phyloP scores from a whole-genome alignment of 805 yeast genomes.

The Candida glaebosa region DNA sequence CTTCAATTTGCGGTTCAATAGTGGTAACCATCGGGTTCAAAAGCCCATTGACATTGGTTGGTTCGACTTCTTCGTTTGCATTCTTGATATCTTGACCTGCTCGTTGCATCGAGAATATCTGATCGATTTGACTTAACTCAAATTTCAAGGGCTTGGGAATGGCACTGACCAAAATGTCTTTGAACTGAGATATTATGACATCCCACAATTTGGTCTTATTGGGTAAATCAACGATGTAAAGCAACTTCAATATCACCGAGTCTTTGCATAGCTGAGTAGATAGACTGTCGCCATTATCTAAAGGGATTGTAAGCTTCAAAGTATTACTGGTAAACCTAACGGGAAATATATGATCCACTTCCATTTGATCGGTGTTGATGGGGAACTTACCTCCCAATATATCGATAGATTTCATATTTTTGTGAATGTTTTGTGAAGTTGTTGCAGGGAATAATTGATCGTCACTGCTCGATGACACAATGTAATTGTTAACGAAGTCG shows the following conservation, averaged over 20 bases:
- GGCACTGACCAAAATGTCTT: slow-evolving; percentile 15
- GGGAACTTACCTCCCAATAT: slow-evolving; percentile 10
- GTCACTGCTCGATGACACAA: slow-evolving; percentile 11
- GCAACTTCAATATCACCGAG: slow-evolving; percentile 4
- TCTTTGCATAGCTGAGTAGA: background rate
- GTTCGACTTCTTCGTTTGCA: background rate
- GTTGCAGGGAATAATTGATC: slow-evolving; percentile 3
- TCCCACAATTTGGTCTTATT: slow-evolving; percentile 5
- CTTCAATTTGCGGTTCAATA: slow-evolving; percentile 8
- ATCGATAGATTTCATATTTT: slow-evolving; percentile 22
- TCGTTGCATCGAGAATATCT: slow-evolving; percentile 29
- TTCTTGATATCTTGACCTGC: slow-evolving; percentile 13
- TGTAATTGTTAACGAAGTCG: slow-evolving; percentile 23
- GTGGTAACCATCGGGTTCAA: slow-evolving; percentile 7
- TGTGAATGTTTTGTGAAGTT: slow-evolving; percentile 13
- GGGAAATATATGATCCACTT: slow-evolving; percentile 10
- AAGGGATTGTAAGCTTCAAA: background rate
- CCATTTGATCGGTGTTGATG: slow-evolving; percentile 11
- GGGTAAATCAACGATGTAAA: slow-evolving; percentile 16
- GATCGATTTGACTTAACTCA: slow-evolving; percentile 34
- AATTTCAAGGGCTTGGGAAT: slow-evolving; percentile 25
- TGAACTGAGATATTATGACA: slow-evolving; percentile 1
- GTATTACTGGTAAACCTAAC: background rate
- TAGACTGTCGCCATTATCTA: background rate
- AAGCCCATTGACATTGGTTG: background rate